Evolutionary conservation across 2,329 filamentous ascomycete species (phyloP), one percentile per base, ranked within the genome.

Genomic region (Curvularia sp.): DNA sequence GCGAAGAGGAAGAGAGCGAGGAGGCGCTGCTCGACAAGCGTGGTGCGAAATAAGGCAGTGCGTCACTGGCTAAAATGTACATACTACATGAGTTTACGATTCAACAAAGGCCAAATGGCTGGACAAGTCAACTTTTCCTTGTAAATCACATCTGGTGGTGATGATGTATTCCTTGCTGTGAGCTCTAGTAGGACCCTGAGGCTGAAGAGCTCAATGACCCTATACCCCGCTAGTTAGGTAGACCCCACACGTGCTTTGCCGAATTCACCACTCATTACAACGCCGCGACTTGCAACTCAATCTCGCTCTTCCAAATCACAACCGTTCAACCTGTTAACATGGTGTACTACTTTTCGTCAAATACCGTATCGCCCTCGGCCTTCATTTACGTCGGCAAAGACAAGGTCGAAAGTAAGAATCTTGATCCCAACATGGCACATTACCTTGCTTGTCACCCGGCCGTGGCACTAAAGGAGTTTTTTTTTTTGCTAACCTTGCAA

Each of bases 371-470:
- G 12, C 94, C 95, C 1, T 77, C 92, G 30, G 94, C 92, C 41
- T 93, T 89, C 75, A 88, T 99, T 73, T 99, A 99, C 77, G 92
- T 97, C 59, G 95, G 95, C 78, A 99, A 98, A 80, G 95, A 99
- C 83, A 99, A 99, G 81, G 93, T 95, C 70, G 95, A 99, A 83
- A 99, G 95, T 97, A 83, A 74, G 89, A 67, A 27, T 38, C 23
- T 49, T 39, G 15, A 39, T 38, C 28, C 7, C 18, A 23, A 27
- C 34, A 49, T 28, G 32, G 19, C 21, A 49, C 18, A 34, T 15
- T n/a, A 43, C 41, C 6, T 43, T 15, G 12, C 32, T 28, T 28
- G 47, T 18, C 32, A 5, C 23, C n/a, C 19, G 15, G 15, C 21
- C 2, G 47, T 27, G 27, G n/a, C 27, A 53, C 4, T 2, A 18